Percentiles rank a stretch among this genome's conserved stretches.
Evolutionary conservation across 345 rosid species (phyloP).

Genomic region (Salix purpurea): DNA sequence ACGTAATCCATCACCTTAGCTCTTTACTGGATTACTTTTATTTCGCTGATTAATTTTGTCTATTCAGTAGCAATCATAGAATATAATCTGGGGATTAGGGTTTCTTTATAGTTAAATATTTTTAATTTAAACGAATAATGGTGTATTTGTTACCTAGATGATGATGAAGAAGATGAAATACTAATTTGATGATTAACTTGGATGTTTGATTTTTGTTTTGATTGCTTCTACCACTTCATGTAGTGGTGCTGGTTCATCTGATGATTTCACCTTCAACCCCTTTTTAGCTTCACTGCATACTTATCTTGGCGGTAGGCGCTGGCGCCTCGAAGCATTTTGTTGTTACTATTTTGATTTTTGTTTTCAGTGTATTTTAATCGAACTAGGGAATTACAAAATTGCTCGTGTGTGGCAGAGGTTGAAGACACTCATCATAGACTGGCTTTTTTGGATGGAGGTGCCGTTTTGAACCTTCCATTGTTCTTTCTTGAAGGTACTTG

Average conservation of each 20-base stretch:
- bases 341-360: not conserved
- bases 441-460: conserved; percentile 79
- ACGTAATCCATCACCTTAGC: conserved; percentile 22
- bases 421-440: conserved; percentile 72
- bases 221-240: not conserved
- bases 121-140: not conserved
- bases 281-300: conserved; percentile 79
- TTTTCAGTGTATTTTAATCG: not conserved
- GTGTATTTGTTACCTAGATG: not conserved
- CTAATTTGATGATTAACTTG: not conserved
- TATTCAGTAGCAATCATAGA: not conserved
- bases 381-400: not conserved
- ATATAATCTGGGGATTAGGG: not conserved
- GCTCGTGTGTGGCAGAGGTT: conserved; percentile 51
- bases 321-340: not conserved
- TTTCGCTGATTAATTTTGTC: not conserved
- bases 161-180: not conserved
- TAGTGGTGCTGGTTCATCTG: conserved; percentile 31
- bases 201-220: conserved; percentile 1
- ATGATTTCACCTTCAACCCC: conserved; percentile 59
- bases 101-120: not conserved
- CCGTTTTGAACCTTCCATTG: conserved; percentile 57
- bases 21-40: conserved; percentile 1
- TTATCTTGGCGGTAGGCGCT: conserved; percentile 78
- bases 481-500: conserved; percentile 79